A percentile compares a stretch with the other conserved stretches of the same genome.
Evolutionary conservation across 202 grass and related monocot species (phyloP).

Genomic region (Bolboschoenoplectus hybrid): DNA sequence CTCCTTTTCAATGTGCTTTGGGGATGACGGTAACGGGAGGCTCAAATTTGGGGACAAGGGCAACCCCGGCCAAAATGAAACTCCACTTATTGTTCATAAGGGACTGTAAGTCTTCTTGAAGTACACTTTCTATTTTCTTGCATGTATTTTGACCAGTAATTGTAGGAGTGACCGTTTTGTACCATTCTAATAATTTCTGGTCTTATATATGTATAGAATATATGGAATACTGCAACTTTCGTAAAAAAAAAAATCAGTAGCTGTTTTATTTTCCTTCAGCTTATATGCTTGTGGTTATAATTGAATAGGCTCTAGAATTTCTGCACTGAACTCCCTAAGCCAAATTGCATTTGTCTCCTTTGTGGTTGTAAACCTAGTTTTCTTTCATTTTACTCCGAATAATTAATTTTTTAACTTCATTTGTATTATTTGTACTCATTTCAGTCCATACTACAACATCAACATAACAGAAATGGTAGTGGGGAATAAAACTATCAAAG

Average conservation of each 20-base stretch:
- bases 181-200: not conserved
- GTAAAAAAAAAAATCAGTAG: not conserved
- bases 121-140: not conserved
- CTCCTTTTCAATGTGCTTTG: slow-evolving; percentile 84
- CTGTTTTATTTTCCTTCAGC: not conserved
- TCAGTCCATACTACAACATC: slow-evolving; percentile 67
- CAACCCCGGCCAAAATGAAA: slow-evolving; percentile 46
- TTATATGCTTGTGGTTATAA: not conserved
- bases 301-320: not conserved
- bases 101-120: slow-evolving; percentile 28
- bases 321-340: not conserved
- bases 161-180: not conserved
- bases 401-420: not conserved
- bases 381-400: not conserved
- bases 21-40: slow-evolving; percentile 50
- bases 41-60: slow-evolving; percentile 72
- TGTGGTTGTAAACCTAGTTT: not conserved
- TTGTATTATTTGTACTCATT: not conserved
- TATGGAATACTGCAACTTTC: not conserved
- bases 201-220: not conserved
- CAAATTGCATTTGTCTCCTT: not conserved
- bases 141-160: not conserved
- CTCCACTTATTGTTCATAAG: slow-evolving; percentile 38
- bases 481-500: slow-evolving; percentile 1
- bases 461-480: slow-evolving; percentile 51